phyloP scores from a whole-genome alignment of 2,329 filamentous ascomycete genomes.

The Diaporthe aspalathi region DNA sequence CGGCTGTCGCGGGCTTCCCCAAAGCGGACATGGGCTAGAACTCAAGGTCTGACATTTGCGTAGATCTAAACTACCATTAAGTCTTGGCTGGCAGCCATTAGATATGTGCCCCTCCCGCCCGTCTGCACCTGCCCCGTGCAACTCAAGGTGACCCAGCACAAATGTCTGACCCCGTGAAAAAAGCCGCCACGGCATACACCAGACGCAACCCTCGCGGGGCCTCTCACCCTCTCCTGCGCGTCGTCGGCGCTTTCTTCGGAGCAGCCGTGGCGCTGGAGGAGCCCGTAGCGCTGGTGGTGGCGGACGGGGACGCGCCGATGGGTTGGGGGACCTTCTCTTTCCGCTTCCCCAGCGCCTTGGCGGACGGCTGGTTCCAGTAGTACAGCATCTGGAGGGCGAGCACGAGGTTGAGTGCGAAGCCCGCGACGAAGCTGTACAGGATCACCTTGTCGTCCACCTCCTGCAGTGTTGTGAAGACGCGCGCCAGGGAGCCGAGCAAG shows the following conservation, averaged over 20 bases:
- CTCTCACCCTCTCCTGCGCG: conserved; percentile 53
- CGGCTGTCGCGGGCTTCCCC: conserved; percentile 27
- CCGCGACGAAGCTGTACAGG: conserved; percentile 92
- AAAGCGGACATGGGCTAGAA: conserved; percentile 19
- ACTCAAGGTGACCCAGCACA: conserved; percentile 6
- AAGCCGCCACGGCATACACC: not conserved
- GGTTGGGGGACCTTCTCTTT: conserved; percentile 48
- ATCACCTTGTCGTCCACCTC: conserved; percentile 98
- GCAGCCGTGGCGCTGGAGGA: conserved; percentile 39
- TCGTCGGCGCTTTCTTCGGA: conserved; percentile 55
- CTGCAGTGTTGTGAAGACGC: conserved; percentile 97
- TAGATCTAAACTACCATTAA: conserved; percentile 32
- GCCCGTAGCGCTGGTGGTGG: conserved; percentile 43
- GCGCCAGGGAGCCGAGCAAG: conserved; percentile 88
- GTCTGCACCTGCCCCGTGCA: conserved; percentile 24
- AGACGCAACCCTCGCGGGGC: conserved; percentile 24
- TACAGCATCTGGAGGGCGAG: conserved; percentile 92
- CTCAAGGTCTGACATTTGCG: conserved; percentile 30
- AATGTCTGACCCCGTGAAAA: conserved; percentile 18
- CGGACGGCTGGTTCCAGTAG: conserved; percentile 82
- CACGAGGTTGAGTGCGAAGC: conserved; percentile 88
- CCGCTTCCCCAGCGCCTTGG: conserved; percentile 53
- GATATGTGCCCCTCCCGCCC: conserved; percentile 15
- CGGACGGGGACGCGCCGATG: conserved; percentile 42
- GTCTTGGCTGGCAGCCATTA: conserved; percentile 27